Evolutionary conservation across 306 rosid genomes (phyloP).

Genomic region (Vigna unguiculata): DNA sequence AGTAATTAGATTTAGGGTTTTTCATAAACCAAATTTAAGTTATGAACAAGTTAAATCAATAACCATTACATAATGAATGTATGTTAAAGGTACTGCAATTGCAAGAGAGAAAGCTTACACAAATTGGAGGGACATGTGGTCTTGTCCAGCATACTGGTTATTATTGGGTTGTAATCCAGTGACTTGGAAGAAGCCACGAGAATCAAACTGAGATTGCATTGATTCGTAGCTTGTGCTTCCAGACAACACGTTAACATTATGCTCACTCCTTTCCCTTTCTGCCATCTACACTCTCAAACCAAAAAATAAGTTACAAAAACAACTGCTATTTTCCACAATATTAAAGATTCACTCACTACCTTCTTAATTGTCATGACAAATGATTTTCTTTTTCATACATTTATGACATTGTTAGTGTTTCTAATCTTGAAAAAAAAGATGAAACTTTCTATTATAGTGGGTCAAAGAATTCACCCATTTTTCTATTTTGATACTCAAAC

Average conservation of each 20-base stretch:
- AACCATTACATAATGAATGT: too few relatives aligned
- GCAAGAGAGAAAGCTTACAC: constrained; percentile 53
- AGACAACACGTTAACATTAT: constrained; percentile 50
- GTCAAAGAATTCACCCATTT: too few relatives aligned
- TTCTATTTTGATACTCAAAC: too few relatives aligned
- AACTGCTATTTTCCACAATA: too few relatives aligned
- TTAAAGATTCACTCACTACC: too few relatives aligned
- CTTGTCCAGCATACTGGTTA: constrained; percentile 65
- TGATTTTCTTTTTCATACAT: too few relatives aligned
- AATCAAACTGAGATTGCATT: constrained; percentile 64
- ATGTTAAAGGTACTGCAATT: background rate
- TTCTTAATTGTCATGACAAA: too few relatives aligned
- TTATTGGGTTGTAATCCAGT: constrained; percentile 73
- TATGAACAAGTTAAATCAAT: background rate
- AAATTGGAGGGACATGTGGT: constrained; percentile 77
- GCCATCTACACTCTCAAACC: constrained; percentile 57
- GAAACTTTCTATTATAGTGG: too few relatives aligned
- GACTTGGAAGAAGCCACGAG: constrained; percentile 79
- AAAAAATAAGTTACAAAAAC: background rate
- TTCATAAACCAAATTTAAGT: too few relatives aligned
- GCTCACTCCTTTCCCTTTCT: constrained; percentile 67
- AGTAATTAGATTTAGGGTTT: constrained; percentile 14
- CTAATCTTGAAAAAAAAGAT: too few relatives aligned
- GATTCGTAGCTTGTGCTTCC: constrained; percentile 61
- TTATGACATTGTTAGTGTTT: too few relatives aligned